These are phyloP conservation scores for Usnea hakonensis DNA, from an alignment of 495 filamentous ascomycete genomes.

Conservation along the genomic window DNA sequence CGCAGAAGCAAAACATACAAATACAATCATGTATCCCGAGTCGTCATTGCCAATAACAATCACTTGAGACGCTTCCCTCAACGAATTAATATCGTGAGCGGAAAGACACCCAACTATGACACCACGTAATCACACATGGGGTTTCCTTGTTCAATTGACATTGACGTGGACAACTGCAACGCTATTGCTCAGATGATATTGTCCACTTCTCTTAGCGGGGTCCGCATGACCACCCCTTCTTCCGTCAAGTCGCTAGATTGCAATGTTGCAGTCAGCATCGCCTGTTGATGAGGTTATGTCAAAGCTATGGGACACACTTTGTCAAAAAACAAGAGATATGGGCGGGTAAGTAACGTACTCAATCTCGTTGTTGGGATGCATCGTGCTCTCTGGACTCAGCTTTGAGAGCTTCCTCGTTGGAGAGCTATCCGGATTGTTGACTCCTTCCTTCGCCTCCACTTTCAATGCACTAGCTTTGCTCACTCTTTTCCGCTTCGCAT, in stretches of 20 bases:
- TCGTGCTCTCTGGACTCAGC: not conserved
- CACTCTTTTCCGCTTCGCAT: slow-evolving; percentile 21
- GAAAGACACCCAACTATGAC: not conserved
- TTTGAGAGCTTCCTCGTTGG: slow-evolving; percentile 20
- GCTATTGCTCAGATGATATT: slow-evolving; percentile 1
- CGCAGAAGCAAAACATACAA: not conserved
- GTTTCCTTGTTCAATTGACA: no score
- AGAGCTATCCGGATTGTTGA: slow-evolving; percentile 10
- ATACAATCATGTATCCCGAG: not conserved
- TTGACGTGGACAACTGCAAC: not conserved
- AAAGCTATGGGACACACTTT: not conserved
- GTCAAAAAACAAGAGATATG: not conserved
- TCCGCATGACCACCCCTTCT: slow-evolving; percentile 13
- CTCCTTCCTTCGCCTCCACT: not conserved
- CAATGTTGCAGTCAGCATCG: not conserved
- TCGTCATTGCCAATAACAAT: not conserved
- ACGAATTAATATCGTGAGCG: not conserved
- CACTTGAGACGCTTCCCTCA: not conserved
- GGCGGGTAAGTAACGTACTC: not conserved
- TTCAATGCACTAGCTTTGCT: not conserved
- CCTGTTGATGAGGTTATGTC: not conserved
- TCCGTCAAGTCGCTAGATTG: slow-evolving; percentile 10
- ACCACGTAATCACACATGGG: not conserved
- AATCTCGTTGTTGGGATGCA: not conserved
- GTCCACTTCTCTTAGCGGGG: slow-evolving; percentile 7